These are phyloP conservation scores for Beta lomatogona DNA, from an alignment of 179 eudicot genomes.

Conservation along the genomic window DNA sequence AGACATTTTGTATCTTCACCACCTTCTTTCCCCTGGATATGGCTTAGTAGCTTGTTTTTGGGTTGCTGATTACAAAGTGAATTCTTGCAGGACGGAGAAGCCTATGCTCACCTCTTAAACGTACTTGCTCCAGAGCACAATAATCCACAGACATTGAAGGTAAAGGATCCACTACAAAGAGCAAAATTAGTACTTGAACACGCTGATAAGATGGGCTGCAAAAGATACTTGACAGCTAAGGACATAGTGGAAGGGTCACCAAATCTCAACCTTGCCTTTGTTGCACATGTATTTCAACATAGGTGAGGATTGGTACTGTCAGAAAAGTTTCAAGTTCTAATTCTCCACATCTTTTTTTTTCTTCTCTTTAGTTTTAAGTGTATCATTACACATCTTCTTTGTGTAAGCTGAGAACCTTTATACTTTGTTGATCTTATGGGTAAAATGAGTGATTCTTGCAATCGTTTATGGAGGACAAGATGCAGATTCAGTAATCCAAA, in stretches of 20 bases:
- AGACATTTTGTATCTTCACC: background rate
- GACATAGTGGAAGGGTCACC: slow-evolving; percentile 99
- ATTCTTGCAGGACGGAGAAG: slow-evolving; percentile 83
- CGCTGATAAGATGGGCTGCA: slow-evolving; percentile 99
- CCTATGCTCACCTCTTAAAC: slow-evolving; percentile 86
- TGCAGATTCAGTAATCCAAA: background rate
- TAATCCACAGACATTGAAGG: slow-evolving; percentile 63
- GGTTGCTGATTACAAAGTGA: slow-evolving; percentile 14
- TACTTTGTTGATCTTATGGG: background rate
- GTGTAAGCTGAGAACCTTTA: background rate
- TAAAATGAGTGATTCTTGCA: background rate
- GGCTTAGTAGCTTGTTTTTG: background rate
- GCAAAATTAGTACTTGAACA: slow-evolving; percentile 96
- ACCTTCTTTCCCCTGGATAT: background rate
- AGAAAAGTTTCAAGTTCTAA: background rate
- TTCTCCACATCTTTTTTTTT: too few species aligned
- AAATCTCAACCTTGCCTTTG: slow-evolving; percentile 96
- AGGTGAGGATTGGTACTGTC: slow-evolving; percentile 52
- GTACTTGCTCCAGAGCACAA: slow-evolving; percentile 91
- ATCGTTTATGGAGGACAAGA: background rate
- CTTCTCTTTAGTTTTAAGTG: background rate
- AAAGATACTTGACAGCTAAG: slow-evolving; percentile 94
- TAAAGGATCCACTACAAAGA: slow-evolving; percentile 67
- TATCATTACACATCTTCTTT: slow-evolving; percentile 1
- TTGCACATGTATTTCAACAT: slow-evolving; percentile 95